phyloP scores from a whole-genome alignment of 2,329 filamentous ascomycete species.

The Fusarium sp. region DNA sequence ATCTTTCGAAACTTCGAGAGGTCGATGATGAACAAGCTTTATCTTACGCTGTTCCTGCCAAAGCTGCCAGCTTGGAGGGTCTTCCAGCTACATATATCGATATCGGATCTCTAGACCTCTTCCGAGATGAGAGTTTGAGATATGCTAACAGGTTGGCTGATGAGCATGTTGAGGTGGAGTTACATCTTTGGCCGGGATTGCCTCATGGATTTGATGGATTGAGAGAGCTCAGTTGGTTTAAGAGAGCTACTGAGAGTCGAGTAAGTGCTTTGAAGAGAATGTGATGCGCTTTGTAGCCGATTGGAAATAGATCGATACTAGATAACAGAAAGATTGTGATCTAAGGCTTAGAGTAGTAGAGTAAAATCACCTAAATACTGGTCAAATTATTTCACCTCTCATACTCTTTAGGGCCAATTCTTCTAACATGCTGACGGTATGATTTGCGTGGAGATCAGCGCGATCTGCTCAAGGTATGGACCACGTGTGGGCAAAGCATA shows the following conservation, averaged over 20 bases:
- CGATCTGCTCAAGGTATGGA: not conserved
- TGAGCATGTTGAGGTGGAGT: slow-evolving; percentile 47
- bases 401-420: no score
- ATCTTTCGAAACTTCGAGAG: slow-evolving; percentile 8
- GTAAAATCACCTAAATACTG: no score
- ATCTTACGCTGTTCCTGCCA: slow-evolving; percentile 43
- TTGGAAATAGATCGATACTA: not conserved
- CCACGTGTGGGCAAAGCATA: not conserved
- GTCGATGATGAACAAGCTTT: slow-evolving; percentile 7
- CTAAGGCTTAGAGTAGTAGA: no score
- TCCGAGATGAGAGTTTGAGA: slow-evolving; percentile 33
- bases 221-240: slow-evolving; percentile 13
- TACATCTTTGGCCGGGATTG: slow-evolving; percentile 56
- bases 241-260: slow-evolving; percentile 7
- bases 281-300: not conserved
- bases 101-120: slow-evolving; percentile 54
- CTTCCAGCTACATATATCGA: slow-evolving; percentile 56
- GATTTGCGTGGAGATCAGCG: not conserved
- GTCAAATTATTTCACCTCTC: no score
- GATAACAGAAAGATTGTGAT: no score
- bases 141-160: slow-evolving; percentile 14
- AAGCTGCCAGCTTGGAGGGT: slow-evolving; percentile 40
- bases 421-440: not conserved
- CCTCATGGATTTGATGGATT: slow-evolving; percentile 52
- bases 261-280: slow-evolving; percentile 14